Evolutionary conservation across 164 flowering plant genomes (phyloP).

Genomic region (Stephania cephalantha): DNA sequence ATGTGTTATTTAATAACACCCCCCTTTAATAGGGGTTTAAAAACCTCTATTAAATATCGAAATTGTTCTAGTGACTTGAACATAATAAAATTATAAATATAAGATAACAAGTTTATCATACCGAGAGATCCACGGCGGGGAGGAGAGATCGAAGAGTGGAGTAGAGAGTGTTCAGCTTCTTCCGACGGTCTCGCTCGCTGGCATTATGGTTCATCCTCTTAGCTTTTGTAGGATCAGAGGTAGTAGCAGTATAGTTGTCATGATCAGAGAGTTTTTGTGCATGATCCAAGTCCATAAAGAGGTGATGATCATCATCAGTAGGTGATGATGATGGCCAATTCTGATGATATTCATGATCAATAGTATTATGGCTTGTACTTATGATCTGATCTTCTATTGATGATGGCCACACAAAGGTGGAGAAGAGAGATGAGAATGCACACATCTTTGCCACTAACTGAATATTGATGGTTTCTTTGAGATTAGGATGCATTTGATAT

Average conservation of each 20-base stretch:
- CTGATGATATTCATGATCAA: background rate
- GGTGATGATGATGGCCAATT: background rate
- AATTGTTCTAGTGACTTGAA: too few species aligned
- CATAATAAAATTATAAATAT: too few species aligned
- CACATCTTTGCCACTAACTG: background rate
- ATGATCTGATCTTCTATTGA: background rate
- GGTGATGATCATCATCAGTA: background rate
- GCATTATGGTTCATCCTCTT: slow-evolving; percentile 75
- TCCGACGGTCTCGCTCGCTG: slow-evolving; percentile 67
- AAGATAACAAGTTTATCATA: background rate
- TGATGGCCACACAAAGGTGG: background rate
- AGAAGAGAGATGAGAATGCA: background rate
- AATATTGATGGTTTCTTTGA: background rate
- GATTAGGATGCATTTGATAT: background rate
- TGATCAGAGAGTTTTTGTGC: background rate
- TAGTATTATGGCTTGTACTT: background rate
- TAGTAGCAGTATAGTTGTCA: background rate
- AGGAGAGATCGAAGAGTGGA: slow-evolving; percentile 14
- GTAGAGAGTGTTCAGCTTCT: slow-evolving; percentile 49
- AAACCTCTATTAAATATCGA: too few species aligned
- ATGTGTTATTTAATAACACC: too few species aligned
- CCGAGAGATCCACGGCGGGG: background rate
- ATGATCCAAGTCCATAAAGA: background rate
- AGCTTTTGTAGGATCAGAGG: slow-evolving; percentile 4
- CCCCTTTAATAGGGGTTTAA: too few species aligned